Evolutionary conservation across 2,329 filamentous ascomycete genomes (phyloP), one percentile per base, ranked within the genome.

Genomic region (Colletotrichum eremochloae): DNA sequence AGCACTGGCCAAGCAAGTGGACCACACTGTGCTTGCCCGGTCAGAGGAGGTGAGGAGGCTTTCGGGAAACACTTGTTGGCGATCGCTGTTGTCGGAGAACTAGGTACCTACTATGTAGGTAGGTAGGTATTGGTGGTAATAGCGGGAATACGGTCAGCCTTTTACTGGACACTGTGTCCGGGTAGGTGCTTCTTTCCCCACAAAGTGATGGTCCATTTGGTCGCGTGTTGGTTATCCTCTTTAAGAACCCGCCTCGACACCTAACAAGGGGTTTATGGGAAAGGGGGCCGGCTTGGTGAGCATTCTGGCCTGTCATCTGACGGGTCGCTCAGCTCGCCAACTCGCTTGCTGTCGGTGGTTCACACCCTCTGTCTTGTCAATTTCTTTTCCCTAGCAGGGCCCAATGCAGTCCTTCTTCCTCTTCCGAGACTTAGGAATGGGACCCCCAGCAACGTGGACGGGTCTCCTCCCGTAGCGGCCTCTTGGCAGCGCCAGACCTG

Each of bases 401-500:
- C 53, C 50, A 69, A 71, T 48, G 53, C 66, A 61, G 24, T 48
- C 36, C 53, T 64, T 65, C 46, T 61, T 69, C 53, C 60, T 38
- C 46, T 36, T 18, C 53, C 46, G 24, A 58, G 31, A 40, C 55
- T 53, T 42, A 31, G 24, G 24, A 24, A 24, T 24, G 65, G 64
- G 58, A 68, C 63, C 46, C 65, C 65, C 68, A 68, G 69, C 68
- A 33, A 42, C 46, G 50, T 61, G 69, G 53, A 60, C 53, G 66
- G 69, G 66, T 60, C 66, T 56, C 66, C 33, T 69, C 48, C 66
- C 69, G 66, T 72, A 69, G 69, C 60, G 60, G 66, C 55, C 18
- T 55, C 69, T 72, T 72, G 69, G 69, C 69, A 65, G 46, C 60
- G 60, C 60, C 66, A 69, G 69, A 55, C 69, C 66, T 72, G 69